Base-by-base conservation (phyloP, 805 yeast species). In the Zygoascus flipseniorum region DNA sequence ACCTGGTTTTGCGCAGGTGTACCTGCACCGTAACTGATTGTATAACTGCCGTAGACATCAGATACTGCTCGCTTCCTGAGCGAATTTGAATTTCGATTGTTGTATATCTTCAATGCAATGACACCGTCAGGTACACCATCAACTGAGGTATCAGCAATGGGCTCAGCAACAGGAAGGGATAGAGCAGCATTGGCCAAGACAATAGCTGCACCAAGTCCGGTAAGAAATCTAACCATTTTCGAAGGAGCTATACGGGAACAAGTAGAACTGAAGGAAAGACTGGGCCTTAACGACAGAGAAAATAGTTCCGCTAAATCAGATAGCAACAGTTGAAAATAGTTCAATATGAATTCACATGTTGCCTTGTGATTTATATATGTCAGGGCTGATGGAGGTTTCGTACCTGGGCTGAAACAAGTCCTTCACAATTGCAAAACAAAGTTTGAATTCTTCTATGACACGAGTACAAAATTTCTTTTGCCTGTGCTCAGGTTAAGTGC, bases 1-100 rank as follows among this genome's bases (percentile, higher is more conserved):
- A 70, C 71, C 3, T 83, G 72, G 2, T 67, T 57, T 57, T 83
- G 83, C 0, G 70, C 58, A 0, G 81, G 76, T 0, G 86, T 77
- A 3, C 92, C 90, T 2, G 69, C 56, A 13, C 63, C 64, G 16
- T 69, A 62, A 11, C 47, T 51, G 16, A 64, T 59, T 23, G 59
- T 57, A 54, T 65, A 67, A 39, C 58, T 55, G 3, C 61, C 61
- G 37, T 58, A 56, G 9, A 55, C 52, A 31, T 44, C 50, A n/a
- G 35, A 19, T 2, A 39, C 19, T 32, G 46, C 55, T 13, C 60
- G 52, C 48, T 55, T 57, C 11, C 51, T 56, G 9, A 55, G 14
- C 8, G 52, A 8, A 10, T 43, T 31, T 19, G 48, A 39, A 20
- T 35, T 16, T 39, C 50, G 47, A 11, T 23, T 14, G 32, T 55